Percentiles rank a stretch among this genome's conserved stretches.
These are phyloP conservation scores for Durusdinium trenchii DNA, from an alignment of 73 alveolate species.

Conservation along the genomic window DNA sequence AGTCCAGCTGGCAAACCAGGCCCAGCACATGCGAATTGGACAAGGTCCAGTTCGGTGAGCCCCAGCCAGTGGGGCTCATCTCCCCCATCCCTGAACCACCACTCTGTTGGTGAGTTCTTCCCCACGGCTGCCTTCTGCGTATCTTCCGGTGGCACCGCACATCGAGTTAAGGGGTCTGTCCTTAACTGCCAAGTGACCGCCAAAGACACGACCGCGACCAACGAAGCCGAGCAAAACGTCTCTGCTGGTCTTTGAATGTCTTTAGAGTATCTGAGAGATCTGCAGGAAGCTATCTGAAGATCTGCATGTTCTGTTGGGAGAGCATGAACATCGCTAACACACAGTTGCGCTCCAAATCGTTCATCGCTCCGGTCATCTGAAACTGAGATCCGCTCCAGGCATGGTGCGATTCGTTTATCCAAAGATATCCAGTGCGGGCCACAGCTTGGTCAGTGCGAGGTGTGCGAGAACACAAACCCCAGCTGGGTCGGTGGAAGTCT, in stretches of 20 bases:
- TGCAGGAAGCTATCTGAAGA: background rate
- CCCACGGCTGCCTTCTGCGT: slow-evolving; percentile 50
- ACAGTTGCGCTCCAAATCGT: background rate
- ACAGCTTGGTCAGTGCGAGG: background rate
- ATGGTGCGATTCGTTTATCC: slow-evolving; percentile 92
- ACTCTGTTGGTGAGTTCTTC: too few species aligned
- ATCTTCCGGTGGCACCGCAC: slow-evolving; percentile 57
- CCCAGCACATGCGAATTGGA: too few species aligned
- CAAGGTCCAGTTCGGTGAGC: too few species aligned
- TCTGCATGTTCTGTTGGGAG: background rate
- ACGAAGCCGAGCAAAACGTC: background rate
- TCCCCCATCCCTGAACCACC: too few species aligned
- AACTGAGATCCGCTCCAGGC: slow-evolving; percentile 6
- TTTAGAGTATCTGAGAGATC: background rate
- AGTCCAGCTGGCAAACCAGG: too few species aligned
- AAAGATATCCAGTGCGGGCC: slow-evolving; percentile 43
- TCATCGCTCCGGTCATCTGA: background rate
- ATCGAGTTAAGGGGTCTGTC: slow-evolving; percentile 72
- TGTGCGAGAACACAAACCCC: too few species aligned
- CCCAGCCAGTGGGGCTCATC: too few species aligned
- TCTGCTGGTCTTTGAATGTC: background rate
- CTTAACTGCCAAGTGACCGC: background rate
- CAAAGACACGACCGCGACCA: too few species aligned
- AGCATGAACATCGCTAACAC: background rate
- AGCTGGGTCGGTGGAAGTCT: too few species aligned